These are phyloP conservation scores for Phytophthora macrochlamydospora DNA, from an alignment of 352 stramenopile species.

Conservation along the genomic window DNA sequence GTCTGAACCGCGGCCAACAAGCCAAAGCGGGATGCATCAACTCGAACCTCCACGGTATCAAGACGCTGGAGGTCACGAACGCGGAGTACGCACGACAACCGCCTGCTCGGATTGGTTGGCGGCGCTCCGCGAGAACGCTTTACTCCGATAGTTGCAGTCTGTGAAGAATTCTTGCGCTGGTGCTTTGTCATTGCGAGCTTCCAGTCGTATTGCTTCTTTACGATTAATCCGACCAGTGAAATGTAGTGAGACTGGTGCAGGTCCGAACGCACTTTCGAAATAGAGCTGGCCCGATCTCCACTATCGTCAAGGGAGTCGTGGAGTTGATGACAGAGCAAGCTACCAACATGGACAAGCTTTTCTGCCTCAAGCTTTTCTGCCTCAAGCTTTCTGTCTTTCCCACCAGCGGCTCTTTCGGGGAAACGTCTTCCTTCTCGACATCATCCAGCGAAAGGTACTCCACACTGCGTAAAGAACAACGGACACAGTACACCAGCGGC, in stretches of 20 bases:
- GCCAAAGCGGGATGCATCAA: slow-evolving; percentile 56
- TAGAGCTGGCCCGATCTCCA: slow-evolving; percentile 1
- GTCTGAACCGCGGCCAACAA: slow-evolving; percentile 28
- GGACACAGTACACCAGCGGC: slow-evolving; percentile 27
- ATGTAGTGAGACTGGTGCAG: slow-evolving; percentile 44
- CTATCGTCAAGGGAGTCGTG: slow-evolving; percentile 6
- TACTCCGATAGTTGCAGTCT: slow-evolving; percentile 13
- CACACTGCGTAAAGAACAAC: slow-evolving; percentile 28
- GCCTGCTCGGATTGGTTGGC: slow-evolving; percentile 3
- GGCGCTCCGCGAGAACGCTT: slow-evolving; percentile 9
- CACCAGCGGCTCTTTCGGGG: background rate
- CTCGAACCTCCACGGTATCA: slow-evolving; percentile 52
- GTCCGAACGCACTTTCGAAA: slow-evolving; percentile 15
- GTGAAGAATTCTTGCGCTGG: background rate
- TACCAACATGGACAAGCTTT: slow-evolving; percentile 23
- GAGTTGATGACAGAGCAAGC: slow-evolving; percentile 33
- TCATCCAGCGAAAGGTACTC: slow-evolving; percentile 26
- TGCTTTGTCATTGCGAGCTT: background rate
- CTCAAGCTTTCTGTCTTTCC: background rate
- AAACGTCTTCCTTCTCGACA: slow-evolving; percentile 11
- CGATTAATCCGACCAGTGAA: slow-evolving; percentile 39
- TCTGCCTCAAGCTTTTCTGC: slow-evolving; percentile 8
- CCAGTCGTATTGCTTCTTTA: slow-evolving; percentile 42
- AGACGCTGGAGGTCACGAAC: slow-evolving; percentile 50
- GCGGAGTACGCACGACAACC: slow-evolving; percentile 33